These are phyloP conservation scores for Tillandsia leiboldiana DNA, from an alignment of 176 grass and related monocot genomes.

Conservation along the genomic window DNA sequence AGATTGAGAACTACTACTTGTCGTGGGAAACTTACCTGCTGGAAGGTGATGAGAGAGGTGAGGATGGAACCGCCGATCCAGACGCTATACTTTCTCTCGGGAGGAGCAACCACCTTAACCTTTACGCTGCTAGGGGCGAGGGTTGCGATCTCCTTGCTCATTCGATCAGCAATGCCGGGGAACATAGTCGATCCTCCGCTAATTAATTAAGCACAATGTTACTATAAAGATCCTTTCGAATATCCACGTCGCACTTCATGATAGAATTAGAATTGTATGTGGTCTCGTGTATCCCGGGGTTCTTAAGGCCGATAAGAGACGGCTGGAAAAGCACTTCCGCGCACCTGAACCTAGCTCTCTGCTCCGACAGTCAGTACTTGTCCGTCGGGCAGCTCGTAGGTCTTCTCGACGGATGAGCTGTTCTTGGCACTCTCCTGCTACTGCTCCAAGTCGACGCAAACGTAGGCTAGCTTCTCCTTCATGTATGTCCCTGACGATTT, in stretches of 20 bases:
- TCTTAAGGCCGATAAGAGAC: slow-evolving; percentile 66
- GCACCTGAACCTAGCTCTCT: slow-evolving; percentile 78
- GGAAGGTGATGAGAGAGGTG: slow-evolving; percentile 75
- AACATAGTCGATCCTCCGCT: slow-evolving; percentile 87
- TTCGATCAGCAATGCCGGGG: slow-evolving; percentile 68
- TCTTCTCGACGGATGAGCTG: slow-evolving; percentile 74
- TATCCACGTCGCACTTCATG: slow-evolving; percentile 92
- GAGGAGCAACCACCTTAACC: slow-evolving; percentile 74
- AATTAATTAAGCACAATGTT: slow-evolving; percentile 77
- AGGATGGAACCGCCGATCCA: slow-evolving; percentile 90
- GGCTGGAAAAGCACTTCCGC: slow-evolving; percentile 83
- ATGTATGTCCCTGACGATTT: slow-evolving; percentile 93
- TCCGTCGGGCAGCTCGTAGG: slow-evolving; percentile 77
- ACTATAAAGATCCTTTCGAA: slow-evolving; percentile 72
- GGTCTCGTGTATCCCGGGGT: slow-evolving; percentile 68
- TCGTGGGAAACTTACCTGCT: slow-evolving; percentile 37
- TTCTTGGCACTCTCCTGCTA: slow-evolving; percentile 58
- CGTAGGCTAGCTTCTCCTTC: slow-evolving; percentile 86
- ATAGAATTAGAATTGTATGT: slow-evolving; percentile 94
- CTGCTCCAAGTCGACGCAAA: slow-evolving; percentile 69
- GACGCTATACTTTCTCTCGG: slow-evolving; percentile 85
- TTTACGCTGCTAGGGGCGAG: slow-evolving; percentile 88
- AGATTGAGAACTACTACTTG: too few species aligned
- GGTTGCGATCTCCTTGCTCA: slow-evolving; percentile 80
- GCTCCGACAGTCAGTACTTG: slow-evolving; percentile 76